Conservation (phyloP, 495 filamentous ascomycete species). For the Penicillium taxi region DNA sequence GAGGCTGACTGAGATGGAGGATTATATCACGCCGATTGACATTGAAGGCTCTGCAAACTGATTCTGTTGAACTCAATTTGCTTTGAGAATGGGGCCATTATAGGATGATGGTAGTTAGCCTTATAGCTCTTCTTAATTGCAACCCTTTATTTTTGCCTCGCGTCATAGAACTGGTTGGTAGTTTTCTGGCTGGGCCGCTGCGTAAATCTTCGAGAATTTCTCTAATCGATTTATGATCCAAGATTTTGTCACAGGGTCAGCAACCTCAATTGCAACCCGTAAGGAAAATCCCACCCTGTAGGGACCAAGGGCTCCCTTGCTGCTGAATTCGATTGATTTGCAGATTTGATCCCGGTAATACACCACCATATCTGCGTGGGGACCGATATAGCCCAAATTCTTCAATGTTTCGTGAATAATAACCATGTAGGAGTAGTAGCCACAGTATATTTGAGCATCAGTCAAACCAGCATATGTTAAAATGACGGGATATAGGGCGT, state of each 20-base stretch:
- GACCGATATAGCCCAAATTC: constrained; percentile 19
- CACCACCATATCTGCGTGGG: constrained; percentile 19
- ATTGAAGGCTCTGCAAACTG: not conserved
- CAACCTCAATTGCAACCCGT: constrained; percentile 25
- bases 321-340: constrained; percentile 27
- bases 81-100: too few species aligned
- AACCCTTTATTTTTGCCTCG: not conserved
- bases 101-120: too few species aligned
- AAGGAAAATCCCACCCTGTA: constrained; percentile 28
- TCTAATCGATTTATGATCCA: constrained; percentile 23
- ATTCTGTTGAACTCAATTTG: too few species aligned
- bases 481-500: constrained; percentile 19
- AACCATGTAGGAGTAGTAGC: constrained; percentile 29
- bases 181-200: constrained; percentile 18
- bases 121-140: not conserved
- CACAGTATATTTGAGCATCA: constrained; percentile 20
- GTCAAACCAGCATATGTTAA: constrained; percentile 21
- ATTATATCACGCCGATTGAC: too few species aligned
- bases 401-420: constrained; percentile 25
- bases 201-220: constrained; percentile 23
- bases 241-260: constrained; percentile 17
- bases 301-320: constrained; percentile 24
- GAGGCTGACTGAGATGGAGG: constrained; percentile 1
- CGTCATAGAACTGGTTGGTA: not conserved
- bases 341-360: constrained; percentile 31